Base-by-base conservation (phyloP, 2,329 filamentous ascomycete genomes). In the Aspergillus sp. region DNA sequence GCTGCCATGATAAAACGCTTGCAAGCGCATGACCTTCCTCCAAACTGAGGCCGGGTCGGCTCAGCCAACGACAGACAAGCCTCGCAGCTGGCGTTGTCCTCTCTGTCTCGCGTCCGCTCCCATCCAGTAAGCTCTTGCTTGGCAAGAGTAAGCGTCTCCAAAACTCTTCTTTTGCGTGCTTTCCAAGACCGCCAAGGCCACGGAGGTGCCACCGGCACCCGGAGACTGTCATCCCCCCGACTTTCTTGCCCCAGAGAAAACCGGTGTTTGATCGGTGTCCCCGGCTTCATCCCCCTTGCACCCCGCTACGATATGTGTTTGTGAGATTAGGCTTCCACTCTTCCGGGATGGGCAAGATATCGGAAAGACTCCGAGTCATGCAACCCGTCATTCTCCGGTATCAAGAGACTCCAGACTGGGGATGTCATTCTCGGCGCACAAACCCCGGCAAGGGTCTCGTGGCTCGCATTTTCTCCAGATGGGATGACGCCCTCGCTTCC, bases 111-210 rank as follows among this genome's bases (percentile, higher is more conserved):
- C 44, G 14, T 23, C 9, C 8, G 14, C 15, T 47, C 44, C 43
- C 25, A 27, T 31, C 54, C 47, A 56, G 46, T 56, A 31, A 52
- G 21, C 31, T 14, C 25, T 41, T 3, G 15, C 40, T 51, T 56
- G 47, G 54, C 54, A 8, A 46, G 41, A 48, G 27, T 56, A 56
- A 56, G 54, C 48, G 54, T 56, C 47, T 56, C 54, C 54, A 52
- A 52, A 51, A 56, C 6, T 41, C 48, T 52, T 52, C 48, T 52
- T 51, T 56, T 27, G 27, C 3, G 27, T 46, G 46, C 31, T 37
- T 37, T n/a, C 14, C 51, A 53, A 53, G 51, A 53, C 44, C 33
- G 23, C 43, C 46, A 48, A 45, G 39, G 23, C 27, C 4, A 27
- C 27, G 17, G 23, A 25, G 4, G 23, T 25, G 21, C 21, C 39